Percentiles rank a stretch among this genome's conserved stretches.
Evolutionary conservation across 768 basidiomycete genomes (phyloP).

Genomic region (Wakefieldia striispora): DNA sequence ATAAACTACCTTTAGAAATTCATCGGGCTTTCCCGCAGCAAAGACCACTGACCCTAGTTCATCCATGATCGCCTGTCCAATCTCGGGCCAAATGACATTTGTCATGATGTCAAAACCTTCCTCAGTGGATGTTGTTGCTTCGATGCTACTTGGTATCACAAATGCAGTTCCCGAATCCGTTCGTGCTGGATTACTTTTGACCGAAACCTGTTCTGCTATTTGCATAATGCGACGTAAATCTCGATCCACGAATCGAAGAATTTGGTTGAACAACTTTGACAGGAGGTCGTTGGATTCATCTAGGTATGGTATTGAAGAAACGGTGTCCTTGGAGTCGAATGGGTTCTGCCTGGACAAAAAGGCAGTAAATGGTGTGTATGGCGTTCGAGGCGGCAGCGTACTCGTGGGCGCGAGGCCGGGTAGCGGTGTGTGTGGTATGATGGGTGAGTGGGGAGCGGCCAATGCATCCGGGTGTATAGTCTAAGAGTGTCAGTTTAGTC

Average conservation of each 20-base stretch:
- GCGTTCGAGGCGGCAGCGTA: conserved; percentile 51
- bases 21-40: conserved; percentile 87
- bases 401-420: conserved; percentile 12
- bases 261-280: conserved; percentile 73
- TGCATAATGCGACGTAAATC: conserved; percentile 76
- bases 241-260: conserved; percentile 77
- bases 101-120: conserved; percentile 80
- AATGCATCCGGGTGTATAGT: conserved; percentile 74
- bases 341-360: conserved; percentile 42
- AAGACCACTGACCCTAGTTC: conserved; percentile 84
- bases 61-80: conserved; percentile 76
- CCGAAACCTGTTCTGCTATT: conserved; percentile 63
- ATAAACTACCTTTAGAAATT: conserved; percentile 75
- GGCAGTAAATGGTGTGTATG: conserved; percentile 52
- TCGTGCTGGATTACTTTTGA: conserved; percentile 41
- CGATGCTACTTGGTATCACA: conserved; percentile 1
- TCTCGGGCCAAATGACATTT: conserved; percentile 86
- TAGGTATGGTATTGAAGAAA: conserved; percentile 48
- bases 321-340: conserved; percentile 30
- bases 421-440: conserved; percentile 76
- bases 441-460: conserved; percentile 65
- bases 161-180: conserved; percentile 6
- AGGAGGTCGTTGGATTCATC: conserved; percentile 69
- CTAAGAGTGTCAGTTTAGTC: conserved; percentile 37
- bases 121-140: conserved; percentile 2